These are phyloP conservation scores for Podospora appendiculata DNA, from an alignment of 495 filamentous ascomycete genomes.

Conservation along the genomic window DNA sequence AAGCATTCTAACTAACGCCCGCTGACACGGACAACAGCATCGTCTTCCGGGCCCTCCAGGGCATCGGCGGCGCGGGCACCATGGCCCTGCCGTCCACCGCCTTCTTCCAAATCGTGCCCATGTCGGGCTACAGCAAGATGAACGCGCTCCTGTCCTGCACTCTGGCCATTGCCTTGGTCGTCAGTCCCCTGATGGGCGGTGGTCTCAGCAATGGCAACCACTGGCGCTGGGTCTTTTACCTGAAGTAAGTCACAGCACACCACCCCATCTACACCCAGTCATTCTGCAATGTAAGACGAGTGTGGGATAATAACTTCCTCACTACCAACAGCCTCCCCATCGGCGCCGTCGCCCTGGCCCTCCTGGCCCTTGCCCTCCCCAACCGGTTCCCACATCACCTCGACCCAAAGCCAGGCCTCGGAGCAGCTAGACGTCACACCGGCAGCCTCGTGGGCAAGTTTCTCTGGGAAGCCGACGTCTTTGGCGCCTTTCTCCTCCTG, in stretches of 20 bases:
- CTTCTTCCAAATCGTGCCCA: constrained; percentile 37
- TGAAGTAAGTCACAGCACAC: neutral
- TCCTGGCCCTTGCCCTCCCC: neutral
- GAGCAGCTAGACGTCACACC: neutral
- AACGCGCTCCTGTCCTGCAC: constrained; percentile 36
- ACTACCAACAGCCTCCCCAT: constrained; percentile 4
- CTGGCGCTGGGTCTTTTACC: constrained; percentile 30
- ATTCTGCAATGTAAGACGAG: no score
- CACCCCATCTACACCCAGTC: no score
- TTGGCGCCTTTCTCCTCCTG: constrained; percentile 23
- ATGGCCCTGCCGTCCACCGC: constrained; percentile 26
- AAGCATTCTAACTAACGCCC: neutral
- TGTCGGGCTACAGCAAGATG: constrained; percentile 32
- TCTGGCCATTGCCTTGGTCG: constrained; percentile 30
- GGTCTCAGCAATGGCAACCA: constrained; percentile 19
- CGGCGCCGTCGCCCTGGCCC: neutral
- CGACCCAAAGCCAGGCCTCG: neutral
- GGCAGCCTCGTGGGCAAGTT: neutral
- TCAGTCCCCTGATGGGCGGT: constrained; percentile 37
- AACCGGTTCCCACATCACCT: constrained; percentile 1
- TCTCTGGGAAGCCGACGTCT: constrained; percentile 15
- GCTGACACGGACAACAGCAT: constrained; percentile 32
- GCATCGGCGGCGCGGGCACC: constrained; percentile 19
- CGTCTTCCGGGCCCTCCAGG: constrained; percentile 44
- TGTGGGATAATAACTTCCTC: neutral